Evolutionary conservation across 2,329 filamentous ascomycete species (phyloP).

Genomic region (Chalaropsis ovoidea): DNA sequence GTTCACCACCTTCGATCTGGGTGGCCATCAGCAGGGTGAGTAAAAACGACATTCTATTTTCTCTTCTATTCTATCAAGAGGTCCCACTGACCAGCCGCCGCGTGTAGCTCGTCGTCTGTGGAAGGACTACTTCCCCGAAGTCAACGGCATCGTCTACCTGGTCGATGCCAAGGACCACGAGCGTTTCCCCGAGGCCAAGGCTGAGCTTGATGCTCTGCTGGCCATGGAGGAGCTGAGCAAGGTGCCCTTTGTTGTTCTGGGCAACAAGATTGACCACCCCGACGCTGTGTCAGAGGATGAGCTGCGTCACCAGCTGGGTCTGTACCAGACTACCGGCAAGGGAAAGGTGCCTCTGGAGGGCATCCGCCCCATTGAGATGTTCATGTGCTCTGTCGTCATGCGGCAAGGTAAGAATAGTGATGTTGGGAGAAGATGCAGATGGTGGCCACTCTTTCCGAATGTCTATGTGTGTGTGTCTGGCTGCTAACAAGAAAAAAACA

Average conservation of each 20-base stretch:
- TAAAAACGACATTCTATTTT: constrained; percentile 12
- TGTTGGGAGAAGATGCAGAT: neutral
- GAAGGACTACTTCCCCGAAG: constrained; percentile 96
- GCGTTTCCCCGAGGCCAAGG: constrained; percentile 87
- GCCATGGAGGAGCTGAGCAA: constrained; percentile 94
- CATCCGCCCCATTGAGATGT: constrained; percentile 90
- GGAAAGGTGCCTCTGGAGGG: constrained; percentile 87
- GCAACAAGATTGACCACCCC: constrained; percentile 99
- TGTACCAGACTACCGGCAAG: constrained; percentile 96
- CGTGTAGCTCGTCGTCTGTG: constrained; percentile 71
- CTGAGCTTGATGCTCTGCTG: constrained; percentile 88
- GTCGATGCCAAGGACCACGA: constrained; percentile 97
- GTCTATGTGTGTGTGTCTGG: neutral
- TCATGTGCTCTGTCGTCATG: constrained; percentile 99
- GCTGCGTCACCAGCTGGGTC: constrained; percentile 77
- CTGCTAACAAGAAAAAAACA: constrained; percentile 27
- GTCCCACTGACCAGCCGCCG: too few species aligned
- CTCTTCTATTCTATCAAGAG: neutral
- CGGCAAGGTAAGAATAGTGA: constrained; percentile 58
- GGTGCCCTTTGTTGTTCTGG: constrained; percentile 90
- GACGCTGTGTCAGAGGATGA: constrained; percentile 93
- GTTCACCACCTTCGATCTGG: constrained; percentile 90
- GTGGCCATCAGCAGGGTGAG: constrained; percentile 82
- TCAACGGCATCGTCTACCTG: constrained; percentile 93
- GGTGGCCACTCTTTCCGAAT: neutral